phyloP scores from a whole-genome alignment of 768 basidiomycete genomes.

The Udeniomyces megalosporus region DNA sequence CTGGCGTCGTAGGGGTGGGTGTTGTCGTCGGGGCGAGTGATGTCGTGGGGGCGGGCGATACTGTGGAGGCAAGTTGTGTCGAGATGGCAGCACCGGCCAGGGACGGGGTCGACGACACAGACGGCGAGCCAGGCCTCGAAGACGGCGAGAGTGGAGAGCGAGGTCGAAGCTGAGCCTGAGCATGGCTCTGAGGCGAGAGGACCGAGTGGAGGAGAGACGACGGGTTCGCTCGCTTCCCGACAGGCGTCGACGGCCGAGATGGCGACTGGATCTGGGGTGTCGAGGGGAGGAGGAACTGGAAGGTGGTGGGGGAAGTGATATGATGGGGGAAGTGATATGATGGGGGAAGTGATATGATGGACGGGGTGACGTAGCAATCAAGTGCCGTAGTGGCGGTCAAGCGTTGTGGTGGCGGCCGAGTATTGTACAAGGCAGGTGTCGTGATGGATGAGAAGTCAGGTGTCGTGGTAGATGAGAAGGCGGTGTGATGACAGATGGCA shows the following conservation, averaged over 20 bases:
- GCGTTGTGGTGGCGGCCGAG: not conserved
- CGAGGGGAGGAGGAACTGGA: constrained; percentile 7
- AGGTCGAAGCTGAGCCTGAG: not conserved
- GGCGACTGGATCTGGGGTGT: not conserved
- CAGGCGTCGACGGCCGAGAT: not conserved
- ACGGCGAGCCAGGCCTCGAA: no score
- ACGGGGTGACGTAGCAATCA: no score
- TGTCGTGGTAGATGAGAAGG: no score
- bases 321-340: constrained; percentile 12
- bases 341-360: constrained; percentile 11
- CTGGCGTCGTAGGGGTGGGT: constrained; percentile 51
- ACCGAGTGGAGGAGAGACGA: constrained; percentile 5
- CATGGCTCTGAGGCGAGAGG: constrained; percentile 2
- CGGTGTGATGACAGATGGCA: no score
- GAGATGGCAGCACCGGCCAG: constrained; percentile 16
- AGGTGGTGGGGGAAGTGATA: constrained; percentile 9
- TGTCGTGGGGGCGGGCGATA: constrained; percentile 20
- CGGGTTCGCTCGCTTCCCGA: not conserved
- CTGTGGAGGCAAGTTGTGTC: constrained; percentile 15
- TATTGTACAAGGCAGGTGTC: not conserved
- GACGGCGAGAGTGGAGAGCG: no score
- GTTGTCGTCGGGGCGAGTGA: not conserved
- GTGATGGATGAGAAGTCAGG: not conserved
- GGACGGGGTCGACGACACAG: constrained; percentile 6
- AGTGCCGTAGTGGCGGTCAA: no score